Evolutionary conservation across 129 eudicot genomes (phyloP), one percentile per base, ranked within the genome.

Genomic region (Flaveria bidentis): DNA sequence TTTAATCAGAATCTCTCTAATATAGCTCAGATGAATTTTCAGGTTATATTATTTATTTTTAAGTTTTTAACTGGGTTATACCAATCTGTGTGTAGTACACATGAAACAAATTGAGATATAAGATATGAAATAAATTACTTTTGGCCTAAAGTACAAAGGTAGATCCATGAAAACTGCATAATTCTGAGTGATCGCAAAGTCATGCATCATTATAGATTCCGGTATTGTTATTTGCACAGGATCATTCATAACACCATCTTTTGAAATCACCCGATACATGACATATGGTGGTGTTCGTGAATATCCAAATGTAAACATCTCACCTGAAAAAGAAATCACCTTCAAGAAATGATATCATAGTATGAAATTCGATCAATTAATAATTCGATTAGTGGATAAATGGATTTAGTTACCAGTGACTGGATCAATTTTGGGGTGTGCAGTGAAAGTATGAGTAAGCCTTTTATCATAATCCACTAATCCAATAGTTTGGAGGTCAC

Each of bases 381-480:
- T 23, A 14, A 41, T 18, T 14, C 1, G 5, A 23, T 26, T 25
- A 45, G 25, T 28, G 18, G 71, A 8, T 30, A 76, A 33, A 36
- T 20, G 78, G 62, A 51, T 77, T 52, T 52, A 16, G 20, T 79
- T 79, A 94, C 98, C 98, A n/a, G 98, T 91, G 67, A 85, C 17
- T 14, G 98, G 98, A 74, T 94, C 98, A 77, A 94, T 89, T 80
- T 91, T 94, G 20, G 98, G 98, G 83, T 94, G 98, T 84, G 97
- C 97, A 20, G 96, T 91, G 83, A 94, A 94, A 46, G 90, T 13
- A 83, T 94, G 98, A 62, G 88, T 49, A 82, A 94, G 83, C 67
- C 97, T 91, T 72, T 91, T 91, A 83, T 94, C 98, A 73, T 91
- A 94, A 81, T 94, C 98, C 83, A 94, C 78, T 82, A 94, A 67